Evolutionary conservation across 2,329 filamentous ascomycete species (phyloP).

Genomic region (Venturia oleaginea): DNA sequence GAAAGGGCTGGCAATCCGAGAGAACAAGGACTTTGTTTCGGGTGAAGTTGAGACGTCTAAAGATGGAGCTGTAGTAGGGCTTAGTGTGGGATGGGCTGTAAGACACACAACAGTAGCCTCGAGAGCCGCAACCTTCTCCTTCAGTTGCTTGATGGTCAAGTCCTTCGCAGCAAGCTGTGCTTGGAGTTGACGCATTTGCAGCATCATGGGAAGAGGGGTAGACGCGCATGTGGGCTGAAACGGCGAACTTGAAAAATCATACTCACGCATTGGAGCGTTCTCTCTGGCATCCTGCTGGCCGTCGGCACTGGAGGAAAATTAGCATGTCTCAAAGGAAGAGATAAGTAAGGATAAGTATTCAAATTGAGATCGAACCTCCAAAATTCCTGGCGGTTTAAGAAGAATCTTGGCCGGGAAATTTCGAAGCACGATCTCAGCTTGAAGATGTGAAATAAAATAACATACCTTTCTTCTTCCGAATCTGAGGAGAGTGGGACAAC

Average conservation of each 20-base stretch:
- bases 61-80: background rate
- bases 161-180: background rate
- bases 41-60: background rate
- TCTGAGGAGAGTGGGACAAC: background rate
- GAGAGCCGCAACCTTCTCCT: background rate
- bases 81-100: background rate
- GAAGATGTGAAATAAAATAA: background rate
- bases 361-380: background rate
- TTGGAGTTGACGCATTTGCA: background rate
- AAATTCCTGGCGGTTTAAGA: background rate
- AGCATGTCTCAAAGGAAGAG: background rate
- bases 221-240: background rate
- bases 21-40: background rate
- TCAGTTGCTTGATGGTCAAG: background rate
- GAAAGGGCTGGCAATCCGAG: background rate
- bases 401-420: background rate
- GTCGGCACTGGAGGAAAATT: background rate
- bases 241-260: background rate
- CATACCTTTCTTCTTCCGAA: background rate
- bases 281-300: background rate
- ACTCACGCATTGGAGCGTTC: background rate
- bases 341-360: background rate
- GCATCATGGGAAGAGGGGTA: background rate
- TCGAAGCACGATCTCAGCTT: background rate
- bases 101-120: background rate